phyloP scores from a whole-genome alignment of 176 grass and related monocot species.

The Phoenix roebelenii region DNA sequence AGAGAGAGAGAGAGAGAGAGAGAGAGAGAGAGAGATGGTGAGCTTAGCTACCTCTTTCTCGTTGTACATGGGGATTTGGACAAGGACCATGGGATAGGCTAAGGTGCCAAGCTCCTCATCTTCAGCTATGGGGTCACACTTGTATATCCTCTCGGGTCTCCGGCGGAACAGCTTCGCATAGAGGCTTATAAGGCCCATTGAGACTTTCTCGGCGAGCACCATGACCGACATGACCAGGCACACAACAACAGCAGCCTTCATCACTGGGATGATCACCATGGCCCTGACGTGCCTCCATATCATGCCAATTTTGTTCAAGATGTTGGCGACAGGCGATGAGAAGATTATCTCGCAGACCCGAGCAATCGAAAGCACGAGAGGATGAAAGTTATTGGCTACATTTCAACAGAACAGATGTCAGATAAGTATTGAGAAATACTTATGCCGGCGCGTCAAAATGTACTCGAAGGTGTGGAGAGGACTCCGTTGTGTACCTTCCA shows the following conservation, averaged over 20 bases:
- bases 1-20: no score
- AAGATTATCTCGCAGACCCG: neutral
- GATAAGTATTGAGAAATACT: no score
- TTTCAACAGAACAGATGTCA: no score
- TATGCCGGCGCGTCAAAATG: no score
- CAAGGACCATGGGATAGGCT: constrained; percentile 65
- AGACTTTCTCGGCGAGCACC: constrained; percentile 33
- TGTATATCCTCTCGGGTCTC: constrained; percentile 28
- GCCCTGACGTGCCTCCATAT: constrained; percentile 13
- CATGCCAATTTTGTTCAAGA: constrained; percentile 1
- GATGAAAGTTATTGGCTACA: no score
- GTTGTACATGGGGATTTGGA: constrained; percentile 99
- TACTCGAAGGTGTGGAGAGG: no score
- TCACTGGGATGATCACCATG: constrained; percentile 16
- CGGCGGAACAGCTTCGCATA: constrained; percentile 30
- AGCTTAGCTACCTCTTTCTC: constrained; percentile 53
- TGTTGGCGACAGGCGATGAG: neutral
- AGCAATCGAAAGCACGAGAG: no score
- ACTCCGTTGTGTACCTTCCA: no score
- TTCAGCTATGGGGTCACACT: constrained; percentile 27
- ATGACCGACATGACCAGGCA: constrained; percentile 33
- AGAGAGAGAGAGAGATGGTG: no score
- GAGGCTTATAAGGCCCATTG: constrained; percentile 26
- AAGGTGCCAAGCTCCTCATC: constrained; percentile 27
- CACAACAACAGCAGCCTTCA: neutral